Evolutionary conservation across 805 yeast species (phyloP).

Genomic region (Saturnispora sekii): DNA sequence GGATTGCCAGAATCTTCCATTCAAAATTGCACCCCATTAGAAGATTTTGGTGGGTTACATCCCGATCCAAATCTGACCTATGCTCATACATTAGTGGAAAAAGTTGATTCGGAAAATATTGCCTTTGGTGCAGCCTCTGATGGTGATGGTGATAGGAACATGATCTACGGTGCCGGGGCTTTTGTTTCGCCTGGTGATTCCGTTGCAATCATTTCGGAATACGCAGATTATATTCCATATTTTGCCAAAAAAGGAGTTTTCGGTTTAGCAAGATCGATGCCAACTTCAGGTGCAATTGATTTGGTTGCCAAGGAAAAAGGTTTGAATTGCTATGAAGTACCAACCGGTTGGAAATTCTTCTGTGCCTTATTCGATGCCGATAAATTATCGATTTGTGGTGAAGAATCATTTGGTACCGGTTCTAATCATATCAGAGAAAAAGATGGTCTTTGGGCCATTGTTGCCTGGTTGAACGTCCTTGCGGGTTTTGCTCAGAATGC

Average conservation of each 20-base stretch:
- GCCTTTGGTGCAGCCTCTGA: conserved; percentile 98
- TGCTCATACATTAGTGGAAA: conserved; percentile 76
- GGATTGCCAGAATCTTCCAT: conserved; percentile 62
- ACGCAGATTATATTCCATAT: conserved; percentile 84
- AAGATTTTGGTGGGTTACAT: conserved; percentile 95
- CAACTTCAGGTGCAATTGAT: conserved; percentile 91
- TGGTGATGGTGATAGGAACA: conserved; percentile 98
- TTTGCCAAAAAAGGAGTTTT: conserved; percentile 75
- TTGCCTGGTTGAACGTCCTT: conserved; percentile 93
- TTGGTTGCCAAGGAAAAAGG: conserved; percentile 75
- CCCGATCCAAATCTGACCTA: conserved; percentile 97
- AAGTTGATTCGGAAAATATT: conserved; percentile 72
- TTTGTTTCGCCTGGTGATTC: conserved; percentile 98
- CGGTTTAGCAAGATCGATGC: conserved; percentile 96
- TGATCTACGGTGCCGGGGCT: conserved; percentile 93
- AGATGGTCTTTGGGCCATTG: conserved; percentile 96
- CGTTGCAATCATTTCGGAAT: conserved; percentile 94
- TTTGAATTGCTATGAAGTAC: conserved; percentile 80
- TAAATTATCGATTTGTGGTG: conserved; percentile 94
- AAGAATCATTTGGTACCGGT: conserved; percentile 97
- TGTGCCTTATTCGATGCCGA: conserved; percentile 91
- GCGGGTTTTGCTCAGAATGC: conserved; percentile 64
- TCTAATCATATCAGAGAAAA: conserved; percentile 95
- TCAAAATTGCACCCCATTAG: conserved; percentile 71
- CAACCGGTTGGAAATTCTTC: conserved; percentile 98